These are phyloP conservation scores for Xenoacremonium recifei DNA, from an alignment of 2,329 filamentous ascomycete genomes.

Conservation along the genomic window DNA sequence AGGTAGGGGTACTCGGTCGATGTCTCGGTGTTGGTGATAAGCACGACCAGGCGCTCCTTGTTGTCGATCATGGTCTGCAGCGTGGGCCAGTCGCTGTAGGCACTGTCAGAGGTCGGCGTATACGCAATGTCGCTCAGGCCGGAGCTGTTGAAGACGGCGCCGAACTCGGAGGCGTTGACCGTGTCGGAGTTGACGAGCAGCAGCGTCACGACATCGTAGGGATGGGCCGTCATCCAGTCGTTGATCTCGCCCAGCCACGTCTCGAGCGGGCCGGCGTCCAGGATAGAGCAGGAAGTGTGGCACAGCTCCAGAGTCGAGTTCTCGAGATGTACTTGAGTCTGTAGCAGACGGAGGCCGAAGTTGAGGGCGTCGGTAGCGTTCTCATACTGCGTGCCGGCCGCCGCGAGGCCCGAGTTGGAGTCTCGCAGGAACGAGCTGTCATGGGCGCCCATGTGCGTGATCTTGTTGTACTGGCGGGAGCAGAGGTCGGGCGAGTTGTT, in stretches of 20 bases:
- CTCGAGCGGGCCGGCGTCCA: constrained; percentile 67
- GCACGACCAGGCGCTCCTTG: constrained; percentile 65
- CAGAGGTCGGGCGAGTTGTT: constrained; percentile 81
- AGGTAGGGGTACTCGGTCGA: constrained; percentile 52
- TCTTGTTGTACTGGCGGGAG: constrained; percentile 66
- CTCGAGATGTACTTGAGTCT: constrained; percentile 67
- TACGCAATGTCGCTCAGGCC: constrained; percentile 64
- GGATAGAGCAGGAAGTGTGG: constrained; percentile 64
- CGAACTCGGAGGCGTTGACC: constrained; percentile 54
- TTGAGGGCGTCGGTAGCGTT: constrained; percentile 70
- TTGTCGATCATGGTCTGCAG: constrained; percentile 66
- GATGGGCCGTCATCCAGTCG: constrained; percentile 66
- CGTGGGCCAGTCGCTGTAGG: constrained; percentile 63
- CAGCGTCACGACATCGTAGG: constrained; percentile 74
- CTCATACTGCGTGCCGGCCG: constrained; percentile 71
- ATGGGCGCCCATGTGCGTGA: constrained; percentile 78
- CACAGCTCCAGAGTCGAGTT: constrained; percentile 64
- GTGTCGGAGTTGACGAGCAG: constrained; percentile 70
- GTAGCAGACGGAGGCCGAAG: constrained; percentile 68
- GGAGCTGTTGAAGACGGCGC: constrained; percentile 52
- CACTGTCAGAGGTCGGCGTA: constrained; percentile 44
- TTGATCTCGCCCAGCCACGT: constrained; percentile 64
- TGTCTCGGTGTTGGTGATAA: constrained; percentile 57
- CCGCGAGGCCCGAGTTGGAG: constrained; percentile 56
- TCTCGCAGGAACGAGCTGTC: constrained; percentile 72